These are phyloP conservation scores for Globisporangium spinosum DNA, from an alignment of 352 stramenopile species.

Conservation along the genomic window DNA sequence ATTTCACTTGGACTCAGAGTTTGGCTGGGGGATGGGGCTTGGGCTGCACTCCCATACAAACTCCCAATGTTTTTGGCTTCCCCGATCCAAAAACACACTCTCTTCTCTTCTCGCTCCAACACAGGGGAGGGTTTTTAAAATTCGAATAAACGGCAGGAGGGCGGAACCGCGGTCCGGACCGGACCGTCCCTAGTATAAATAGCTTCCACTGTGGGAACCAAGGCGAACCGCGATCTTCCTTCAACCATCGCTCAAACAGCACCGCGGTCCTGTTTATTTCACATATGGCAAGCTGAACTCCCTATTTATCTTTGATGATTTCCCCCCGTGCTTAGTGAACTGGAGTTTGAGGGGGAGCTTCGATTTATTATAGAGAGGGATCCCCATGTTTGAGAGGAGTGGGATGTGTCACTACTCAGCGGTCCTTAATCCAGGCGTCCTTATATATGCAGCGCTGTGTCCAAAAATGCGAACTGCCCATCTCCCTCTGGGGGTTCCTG, in stretches of 20 bases:
- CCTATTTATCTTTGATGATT: no score
- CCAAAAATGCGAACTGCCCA: no score
- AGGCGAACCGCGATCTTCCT: constrained; percentile 6
- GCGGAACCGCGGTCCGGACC: constrained; percentile 1
- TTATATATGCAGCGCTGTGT: no score
- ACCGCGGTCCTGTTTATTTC: background rate
- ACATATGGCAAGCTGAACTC: no score
- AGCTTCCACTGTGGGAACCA: background rate
- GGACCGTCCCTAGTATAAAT: constrained; percentile 1
- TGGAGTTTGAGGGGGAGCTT: no score
- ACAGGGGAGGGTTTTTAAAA: constrained; percentile 1
- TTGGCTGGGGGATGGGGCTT: background rate
- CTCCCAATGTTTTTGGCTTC: background rate
- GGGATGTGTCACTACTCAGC: no score
- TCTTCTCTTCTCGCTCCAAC: background rate
- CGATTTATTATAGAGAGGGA: no score
- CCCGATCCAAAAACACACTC: constrained; percentile 8
- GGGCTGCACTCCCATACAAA: background rate
- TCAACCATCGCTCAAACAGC: constrained; percentile 6
- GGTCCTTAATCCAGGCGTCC: no score
- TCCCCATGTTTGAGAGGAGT: no score
- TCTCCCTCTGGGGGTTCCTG: background rate
- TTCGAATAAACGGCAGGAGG: constrained; percentile 7
- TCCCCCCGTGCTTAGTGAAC: no score
- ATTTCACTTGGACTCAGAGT: constrained; percentile 4